Percentiles rank a stretch among this genome's conserved stretches.
phyloP scores from a whole-genome alignment of 2,329 filamentous ascomycete genomes.

The Nemania serpens region DNA sequence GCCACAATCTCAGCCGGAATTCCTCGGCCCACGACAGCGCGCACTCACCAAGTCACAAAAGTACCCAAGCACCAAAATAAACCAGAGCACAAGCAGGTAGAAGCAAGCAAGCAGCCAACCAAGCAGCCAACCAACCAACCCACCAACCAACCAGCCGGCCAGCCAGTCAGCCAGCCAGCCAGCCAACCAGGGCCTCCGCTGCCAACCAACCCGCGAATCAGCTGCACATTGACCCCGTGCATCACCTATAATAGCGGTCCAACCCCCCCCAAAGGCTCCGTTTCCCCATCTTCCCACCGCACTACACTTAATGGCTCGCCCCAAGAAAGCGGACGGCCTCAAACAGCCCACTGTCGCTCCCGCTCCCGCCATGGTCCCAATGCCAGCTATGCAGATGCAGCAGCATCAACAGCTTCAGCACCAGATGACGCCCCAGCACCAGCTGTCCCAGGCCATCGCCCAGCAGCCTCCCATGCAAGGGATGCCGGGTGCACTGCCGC shows the following conservation, averaged over 20 bases:
- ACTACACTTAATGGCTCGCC: slow-evolving; percentile 44
- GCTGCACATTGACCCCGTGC: neutral
- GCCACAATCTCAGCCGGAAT: slow-evolving; percentile 28
- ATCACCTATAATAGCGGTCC: slow-evolving; percentile 23
- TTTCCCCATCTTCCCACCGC: neutral
- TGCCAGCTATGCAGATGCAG: slow-evolving; percentile 37
- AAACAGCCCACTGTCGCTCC: slow-evolving; percentile 46
- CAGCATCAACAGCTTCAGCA: slow-evolving; percentile 31
- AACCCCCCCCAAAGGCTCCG: slow-evolving; percentile 12
- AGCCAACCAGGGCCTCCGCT: neutral
- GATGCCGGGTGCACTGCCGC: slow-evolving; percentile 25
- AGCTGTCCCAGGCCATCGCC: slow-evolving; percentile 31
- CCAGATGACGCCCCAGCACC: slow-evolving; percentile 31
- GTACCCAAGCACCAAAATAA: neutral
- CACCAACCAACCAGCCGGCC: neutral
- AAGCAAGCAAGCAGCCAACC: no score
- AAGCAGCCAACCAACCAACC: neutral
- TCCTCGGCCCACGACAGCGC: slow-evolving; percentile 9
- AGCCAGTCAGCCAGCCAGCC: neutral
- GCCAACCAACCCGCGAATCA: neutral
- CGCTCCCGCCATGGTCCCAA: slow-evolving; percentile 47
- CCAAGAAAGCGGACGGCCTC: slow-evolving; percentile 46
- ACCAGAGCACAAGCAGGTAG: no score
- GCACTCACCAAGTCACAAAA: no score
- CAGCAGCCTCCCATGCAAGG: slow-evolving; percentile 29